Evolutionary conservation across 148 eudicot genomes (phyloP).

Genomic region (Vaccinium vitisidaea): DNA sequence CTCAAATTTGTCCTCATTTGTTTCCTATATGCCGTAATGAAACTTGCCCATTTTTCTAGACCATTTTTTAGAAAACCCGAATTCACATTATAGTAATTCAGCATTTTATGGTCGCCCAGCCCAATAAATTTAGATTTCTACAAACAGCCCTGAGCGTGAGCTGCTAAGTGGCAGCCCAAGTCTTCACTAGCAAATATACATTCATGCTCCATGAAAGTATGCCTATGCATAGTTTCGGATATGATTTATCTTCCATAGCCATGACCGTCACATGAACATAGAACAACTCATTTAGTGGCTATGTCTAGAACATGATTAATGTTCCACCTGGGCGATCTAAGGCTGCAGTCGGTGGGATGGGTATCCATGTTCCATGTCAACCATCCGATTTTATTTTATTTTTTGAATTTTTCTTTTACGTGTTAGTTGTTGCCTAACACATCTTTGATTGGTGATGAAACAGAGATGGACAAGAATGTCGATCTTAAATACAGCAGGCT

Average conservation of each 20-base stretch:
- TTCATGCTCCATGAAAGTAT: background rate
- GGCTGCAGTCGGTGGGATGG: background rate
- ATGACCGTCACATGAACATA: background rate
- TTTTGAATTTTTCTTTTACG: no score
- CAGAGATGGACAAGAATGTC: constrained; percentile 98
- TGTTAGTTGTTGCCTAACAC: background rate
- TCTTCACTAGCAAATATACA: background rate
- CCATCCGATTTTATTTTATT: background rate
- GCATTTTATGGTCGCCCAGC: background rate
- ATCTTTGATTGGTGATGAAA: constrained; percentile 21
- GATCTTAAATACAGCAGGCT: constrained; percentile 87
- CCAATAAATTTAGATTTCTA: background rate
- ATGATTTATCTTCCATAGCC: background rate
- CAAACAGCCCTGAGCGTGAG: background rate
- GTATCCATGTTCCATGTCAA: background rate
- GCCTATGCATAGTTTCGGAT: background rate
- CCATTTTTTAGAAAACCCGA: background rate
- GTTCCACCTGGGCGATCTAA: background rate
- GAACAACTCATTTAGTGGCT: background rate
- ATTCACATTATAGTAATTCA: background rate
- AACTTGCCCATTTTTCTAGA: background rate
- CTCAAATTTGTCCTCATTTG: background rate
- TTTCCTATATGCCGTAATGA: background rate
- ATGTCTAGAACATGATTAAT: background rate
- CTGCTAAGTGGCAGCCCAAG: background rate